A percentile compares a stretch with the other conserved stretches of the same genome.
Conservation (phyloP, 306 rosid genomes). For the Rosa chinensis region DNA sequence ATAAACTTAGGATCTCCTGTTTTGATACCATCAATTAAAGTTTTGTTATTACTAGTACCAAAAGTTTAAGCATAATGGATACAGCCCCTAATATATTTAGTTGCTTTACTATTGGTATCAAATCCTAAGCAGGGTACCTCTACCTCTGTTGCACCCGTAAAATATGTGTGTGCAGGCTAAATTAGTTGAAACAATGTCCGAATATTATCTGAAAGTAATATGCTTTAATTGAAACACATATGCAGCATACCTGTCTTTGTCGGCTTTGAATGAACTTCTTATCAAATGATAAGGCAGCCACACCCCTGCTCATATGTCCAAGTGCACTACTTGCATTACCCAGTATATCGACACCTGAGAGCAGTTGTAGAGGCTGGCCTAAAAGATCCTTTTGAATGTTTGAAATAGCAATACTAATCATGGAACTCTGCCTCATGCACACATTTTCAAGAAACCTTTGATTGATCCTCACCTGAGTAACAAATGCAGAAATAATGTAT, state of each 20-base stretch:
- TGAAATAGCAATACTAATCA: slow-evolving; percentile 88
- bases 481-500: slow-evolving; percentile 12
- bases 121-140: neutral
- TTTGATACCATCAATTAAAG: neutral
- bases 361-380: slow-evolving; percentile 95
- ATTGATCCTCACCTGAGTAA: slow-evolving; percentile 78
- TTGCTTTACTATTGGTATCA: neutral
- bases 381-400: slow-evolving; percentile 89
- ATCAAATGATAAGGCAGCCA: slow-evolving; percentile 98
- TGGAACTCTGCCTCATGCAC: slow-evolving; percentile 92
- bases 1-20: neutral
- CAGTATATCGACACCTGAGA: slow-evolving; percentile 95
- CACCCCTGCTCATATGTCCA: slow-evolving; percentile 99
- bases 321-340: slow-evolving; percentile 99
- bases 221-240: neutral
- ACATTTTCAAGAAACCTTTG: slow-evolving; percentile 79
- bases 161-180: neutral
- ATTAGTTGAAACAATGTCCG: neutral
- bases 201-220: neutral
- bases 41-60: neutral
- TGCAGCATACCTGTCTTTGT: slow-evolving; percentile 72
- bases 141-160: neutral
- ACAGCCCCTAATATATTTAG: neutral
- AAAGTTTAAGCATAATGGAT: neutral
- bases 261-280: slow-evolving; percentile 98